Evolutionary conservation across 768 basidiomycete species (phyloP).

Genomic region (Multifurca ochricompacta): DNA sequence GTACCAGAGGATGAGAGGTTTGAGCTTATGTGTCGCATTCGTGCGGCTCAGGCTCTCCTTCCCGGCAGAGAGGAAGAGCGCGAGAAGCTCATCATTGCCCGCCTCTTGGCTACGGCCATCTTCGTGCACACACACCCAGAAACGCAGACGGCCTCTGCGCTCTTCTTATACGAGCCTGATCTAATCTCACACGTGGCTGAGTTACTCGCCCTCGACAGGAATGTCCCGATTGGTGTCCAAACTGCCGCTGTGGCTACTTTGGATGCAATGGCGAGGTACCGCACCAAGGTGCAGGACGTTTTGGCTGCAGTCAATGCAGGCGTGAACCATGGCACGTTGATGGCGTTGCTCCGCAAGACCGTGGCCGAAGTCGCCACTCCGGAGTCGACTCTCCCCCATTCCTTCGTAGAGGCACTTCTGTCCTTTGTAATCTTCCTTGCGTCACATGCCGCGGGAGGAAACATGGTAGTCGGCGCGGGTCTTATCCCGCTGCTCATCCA

Average conservation of each 20-base stretch:
- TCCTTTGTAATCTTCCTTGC: constrained; percentile 84
- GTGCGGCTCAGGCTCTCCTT: constrained; percentile 64
- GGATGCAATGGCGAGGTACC: constrained; percentile 83
- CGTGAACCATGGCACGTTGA: constrained; percentile 91
- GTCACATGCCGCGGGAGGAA: constrained; percentile 76
- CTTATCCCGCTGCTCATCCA: constrained; percentile 85
- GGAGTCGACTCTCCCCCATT: constrained; percentile 57
- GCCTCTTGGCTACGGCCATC: constrained; percentile 83
- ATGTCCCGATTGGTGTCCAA: constrained; percentile 64
- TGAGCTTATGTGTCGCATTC: constrained; percentile 80
- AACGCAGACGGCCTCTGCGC: constrained; percentile 62
- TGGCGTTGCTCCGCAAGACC: constrained; percentile 80
- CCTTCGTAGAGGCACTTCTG: constrained; percentile 77
- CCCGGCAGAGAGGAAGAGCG: constrained; percentile 53
- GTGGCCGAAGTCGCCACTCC: constrained; percentile 63
- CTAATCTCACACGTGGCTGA: constrained; percentile 84
- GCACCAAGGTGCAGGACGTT: constrained; percentile 77
- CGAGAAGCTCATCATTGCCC: constrained; percentile 70
- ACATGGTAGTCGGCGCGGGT: constrained; percentile 93
- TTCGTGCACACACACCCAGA: constrained; percentile 86
- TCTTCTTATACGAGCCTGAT: constrained; percentile 95
- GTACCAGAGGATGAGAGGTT: constrained; percentile 81
- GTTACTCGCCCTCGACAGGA: constrained; percentile 72
- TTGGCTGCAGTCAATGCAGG: constrained; percentile 87
- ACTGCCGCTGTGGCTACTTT: constrained; percentile 83